Percentiles rank a stretch among this genome's conserved stretches.
Conservation (phyloP, 2,329 filamentous ascomycete species). For the Pestalotiopsis fici region DNA sequence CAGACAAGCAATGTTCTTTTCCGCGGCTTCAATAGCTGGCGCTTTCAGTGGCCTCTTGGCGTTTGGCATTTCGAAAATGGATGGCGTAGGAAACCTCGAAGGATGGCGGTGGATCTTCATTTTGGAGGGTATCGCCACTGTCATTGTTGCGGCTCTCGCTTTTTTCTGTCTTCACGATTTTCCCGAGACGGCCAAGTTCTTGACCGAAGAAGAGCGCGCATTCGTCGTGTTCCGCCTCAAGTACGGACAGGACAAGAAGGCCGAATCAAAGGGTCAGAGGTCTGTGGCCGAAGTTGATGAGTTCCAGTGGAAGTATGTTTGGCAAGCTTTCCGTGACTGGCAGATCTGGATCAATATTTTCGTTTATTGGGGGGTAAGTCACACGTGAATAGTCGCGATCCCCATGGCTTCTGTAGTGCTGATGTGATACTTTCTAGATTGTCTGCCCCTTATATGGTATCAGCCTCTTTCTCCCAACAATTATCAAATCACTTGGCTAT, state of each 20-base stretch:
- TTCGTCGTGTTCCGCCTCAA: constrained; percentile 72
- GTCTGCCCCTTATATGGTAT: constrained; percentile 57
- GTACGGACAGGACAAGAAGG: constrained; percentile 59
- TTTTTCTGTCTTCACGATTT: constrained; percentile 81
- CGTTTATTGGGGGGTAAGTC: constrained; percentile 65
- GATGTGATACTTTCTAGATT: constrained; percentile 31
- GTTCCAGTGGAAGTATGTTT: constrained; percentile 75
- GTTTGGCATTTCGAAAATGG: constrained; percentile 70
- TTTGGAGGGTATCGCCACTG: constrained; percentile 68
- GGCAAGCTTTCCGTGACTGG: constrained; percentile 75
- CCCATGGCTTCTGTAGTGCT: constrained; percentile 39
- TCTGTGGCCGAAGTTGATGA: constrained; percentile 67
- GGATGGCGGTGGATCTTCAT: constrained; percentile 71
- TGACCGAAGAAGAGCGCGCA: constrained; percentile 69
- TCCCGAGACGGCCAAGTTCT: constrained; percentile 75
- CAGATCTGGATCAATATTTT: constrained; percentile 68
- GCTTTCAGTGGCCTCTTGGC: constrained; percentile 75
- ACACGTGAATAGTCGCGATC: background rate
- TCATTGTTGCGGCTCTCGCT: constrained; percentile 61
- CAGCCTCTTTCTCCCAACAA: constrained; percentile 64
- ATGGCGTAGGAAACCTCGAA: constrained; percentile 58
- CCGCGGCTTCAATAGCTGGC: constrained; percentile 76
- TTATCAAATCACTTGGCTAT: constrained; percentile 62
- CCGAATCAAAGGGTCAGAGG: constrained; percentile 30
- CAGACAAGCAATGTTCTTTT: constrained; percentile 75